Evolutionary conservation across 768 basidiomycete species (phyloP).

Genomic region (Mycena rebaudengoi): DNA sequence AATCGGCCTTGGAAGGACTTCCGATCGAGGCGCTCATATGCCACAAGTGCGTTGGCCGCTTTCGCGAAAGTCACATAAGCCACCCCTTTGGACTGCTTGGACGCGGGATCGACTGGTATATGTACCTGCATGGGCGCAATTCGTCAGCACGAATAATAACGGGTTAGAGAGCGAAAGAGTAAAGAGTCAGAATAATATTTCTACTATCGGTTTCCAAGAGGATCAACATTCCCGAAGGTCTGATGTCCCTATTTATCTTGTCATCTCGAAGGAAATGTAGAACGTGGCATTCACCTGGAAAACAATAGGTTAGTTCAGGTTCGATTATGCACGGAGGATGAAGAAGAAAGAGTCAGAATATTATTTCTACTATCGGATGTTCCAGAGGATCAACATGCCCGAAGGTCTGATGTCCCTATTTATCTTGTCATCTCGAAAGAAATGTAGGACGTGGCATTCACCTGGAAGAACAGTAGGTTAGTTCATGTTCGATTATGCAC

Average conservation of each 20-base stretch:
- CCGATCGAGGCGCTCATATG: constrained; percentile 82
- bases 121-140: constrained; percentile 48
- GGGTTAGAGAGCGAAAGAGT: constrained; percentile 25
- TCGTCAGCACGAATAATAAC: neutral
- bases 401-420: constrained; percentile 75
- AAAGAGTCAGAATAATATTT: constrained; percentile 49
- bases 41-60: constrained; percentile 59
- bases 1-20: constrained; percentile 91
- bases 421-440: constrained; percentile 50
- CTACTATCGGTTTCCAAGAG: constrained; percentile 72
- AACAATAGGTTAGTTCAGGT: constrained; percentile 1
- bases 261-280: constrained; percentile 44
- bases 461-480: constrained; percentile 41
- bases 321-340: constrained; percentile 15
- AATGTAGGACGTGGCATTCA: constrained; percentile 37
- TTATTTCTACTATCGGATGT: constrained; percentile 74
- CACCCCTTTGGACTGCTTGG: constrained; percentile 59
- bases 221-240: constrained; percentile 69
- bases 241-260: constrained; percentile 69
- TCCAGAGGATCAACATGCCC: constrained; percentile 69
- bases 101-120: constrained; percentile 53
- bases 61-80: constrained; percentile 59
- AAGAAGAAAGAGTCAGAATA: constrained; percentile 41
- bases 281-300: constrained; percentile 48
- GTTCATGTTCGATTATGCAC: constrained; percentile 12